Evolutionary conservation across 495 filamentous ascomycete species (phyloP), one percentile per base, ranked within the genome.

Genomic region (Penicillium taxi): DNA sequence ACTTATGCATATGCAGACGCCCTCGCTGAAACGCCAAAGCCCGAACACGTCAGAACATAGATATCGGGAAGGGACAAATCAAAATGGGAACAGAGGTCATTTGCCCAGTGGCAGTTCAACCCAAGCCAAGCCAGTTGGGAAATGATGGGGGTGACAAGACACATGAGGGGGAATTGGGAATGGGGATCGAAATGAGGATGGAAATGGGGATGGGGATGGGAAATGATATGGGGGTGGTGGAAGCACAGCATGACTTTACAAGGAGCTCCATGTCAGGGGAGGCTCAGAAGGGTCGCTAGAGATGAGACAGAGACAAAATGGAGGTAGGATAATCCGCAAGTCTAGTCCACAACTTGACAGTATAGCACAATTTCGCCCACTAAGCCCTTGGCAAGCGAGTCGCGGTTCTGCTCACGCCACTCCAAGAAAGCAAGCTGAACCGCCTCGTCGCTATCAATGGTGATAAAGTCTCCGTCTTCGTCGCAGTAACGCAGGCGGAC

Each of bases 361-460:
- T 69, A 89, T 9, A 94, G 75, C 55, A 89, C 81, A 47, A 94
- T 91, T 67, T 94, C 87, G 33, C 82, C 84, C 28, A 88, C 75
- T 41, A 79, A 71, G 12, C 77, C 82, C 39, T 69, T 61, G 37
- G 72, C 69, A 40, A 77, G 74, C 55, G 72, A 71, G 13, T 76
- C 74, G 13, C 72, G 72, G 44, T 82, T 73, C 42, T 80, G 75
- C 44, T 91, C 86, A 35, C 82, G 78, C 82, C 86, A 95, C 45
- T 89, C 87, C 60, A 88, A 78, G 52, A 96, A 96, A 12, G 91
- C 91, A 29, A 85, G 82, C 46, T 87, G 83, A 15, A 98, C 90
- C 39, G 94, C 91, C 47, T 98, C 91, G 47, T 98, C 90, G 37
- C 81, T 85, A 52, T 89, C 79, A 45, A 98, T 96, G 12, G 78